These are phyloP conservation scores for Hypsizygus marmoreus DNA, from an alignment of 768 basidiomycete genomes.

Conservation along the genomic window DNA sequence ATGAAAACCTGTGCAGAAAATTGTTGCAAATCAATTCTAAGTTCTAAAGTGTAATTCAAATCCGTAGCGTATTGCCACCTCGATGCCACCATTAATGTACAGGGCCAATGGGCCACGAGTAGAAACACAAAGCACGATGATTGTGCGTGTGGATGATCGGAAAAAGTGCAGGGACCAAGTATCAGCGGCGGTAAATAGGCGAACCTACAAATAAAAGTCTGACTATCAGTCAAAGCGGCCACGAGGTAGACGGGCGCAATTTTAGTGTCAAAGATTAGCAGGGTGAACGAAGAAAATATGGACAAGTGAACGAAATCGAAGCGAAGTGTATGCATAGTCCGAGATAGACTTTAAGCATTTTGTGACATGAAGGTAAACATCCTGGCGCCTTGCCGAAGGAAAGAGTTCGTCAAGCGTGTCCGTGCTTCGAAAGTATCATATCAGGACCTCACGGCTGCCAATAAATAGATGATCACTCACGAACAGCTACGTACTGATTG, in stretches of 20 bases:
- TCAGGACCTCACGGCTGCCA: constrained; percentile 13
- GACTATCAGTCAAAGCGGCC: neutral
- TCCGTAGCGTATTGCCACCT: neutral
- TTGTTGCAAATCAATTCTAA: too few relatives aligned
- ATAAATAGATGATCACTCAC: constrained; percentile 48
- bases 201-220: too few relatives aligned
- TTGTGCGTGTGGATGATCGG: too few relatives aligned
- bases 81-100: neutral
- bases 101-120: too few relatives aligned
- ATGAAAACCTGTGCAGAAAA: too few relatives aligned
- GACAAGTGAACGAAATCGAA: constrained; percentile 11
- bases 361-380: constrained; percentile 44
- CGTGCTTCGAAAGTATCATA: constrained; percentile 33
- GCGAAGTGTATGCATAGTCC: too few relatives aligned
- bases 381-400: constrained; percentile 55
- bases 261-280: neutral
- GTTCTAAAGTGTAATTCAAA: neutral
- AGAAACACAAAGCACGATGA: too few relatives aligned
- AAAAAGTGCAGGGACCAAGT: too few relatives aligned
- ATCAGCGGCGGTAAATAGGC: too few relatives aligned
- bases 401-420: constrained; percentile 53
- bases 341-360: too few relatives aligned
- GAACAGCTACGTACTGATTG: constrained; percentile 73
- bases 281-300: neutral
- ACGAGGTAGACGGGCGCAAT: neutral